Evolutionary conservation across 2,329 filamentous ascomycete genomes (phyloP), one percentile per base, ranked within the genome.

Genomic region (Pseudopyricularia cyperi): DNA sequence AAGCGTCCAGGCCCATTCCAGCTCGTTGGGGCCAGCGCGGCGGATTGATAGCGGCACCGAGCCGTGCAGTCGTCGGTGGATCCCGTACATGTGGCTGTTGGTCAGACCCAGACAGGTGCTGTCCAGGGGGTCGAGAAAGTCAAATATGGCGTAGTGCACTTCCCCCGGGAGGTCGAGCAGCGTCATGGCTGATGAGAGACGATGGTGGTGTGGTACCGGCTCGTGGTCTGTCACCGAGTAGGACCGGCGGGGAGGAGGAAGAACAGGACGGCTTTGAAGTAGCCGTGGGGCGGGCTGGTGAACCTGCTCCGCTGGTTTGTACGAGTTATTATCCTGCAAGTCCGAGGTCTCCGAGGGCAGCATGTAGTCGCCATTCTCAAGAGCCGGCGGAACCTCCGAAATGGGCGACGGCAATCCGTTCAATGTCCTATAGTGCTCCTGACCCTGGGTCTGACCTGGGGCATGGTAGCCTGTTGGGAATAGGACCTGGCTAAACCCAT

Each of bases 111-210:
- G 67, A 60, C 79, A 82, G 37, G 75, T 77, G 59, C 78, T 77
- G 64, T 83, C 80, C 56, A 83, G 81, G 48, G 77, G 76, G 64
- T 83, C 80, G 53, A 83, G 73, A 56, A 76, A 75, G 62, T 80
- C 77, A 59, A 82, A 79, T 56, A 83, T 71, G 55, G 71, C 67
- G 56, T 75, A 80, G 63, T 82, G 79, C 11, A 83, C 67, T 63
- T 83, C 80, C 0, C 72, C 63, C 14, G 80, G 79, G 2, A 83
- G 69, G 51, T 77, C 72, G 35, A 70, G 60, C 7, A 83, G 65
- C 15, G 68, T 69, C 48, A 77, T 65, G 52, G 65, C 65, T 48
- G 66, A 59, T 6, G 74, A 71, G 1, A 73, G 73, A 50, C 64
- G 67, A 50, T 77, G 74, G 50, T 70, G 73, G 52, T 71, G 68